Base-by-base conservation (phyloP, 495 filamentous ascomycete genomes). In the Penicillium parvum region DNA sequence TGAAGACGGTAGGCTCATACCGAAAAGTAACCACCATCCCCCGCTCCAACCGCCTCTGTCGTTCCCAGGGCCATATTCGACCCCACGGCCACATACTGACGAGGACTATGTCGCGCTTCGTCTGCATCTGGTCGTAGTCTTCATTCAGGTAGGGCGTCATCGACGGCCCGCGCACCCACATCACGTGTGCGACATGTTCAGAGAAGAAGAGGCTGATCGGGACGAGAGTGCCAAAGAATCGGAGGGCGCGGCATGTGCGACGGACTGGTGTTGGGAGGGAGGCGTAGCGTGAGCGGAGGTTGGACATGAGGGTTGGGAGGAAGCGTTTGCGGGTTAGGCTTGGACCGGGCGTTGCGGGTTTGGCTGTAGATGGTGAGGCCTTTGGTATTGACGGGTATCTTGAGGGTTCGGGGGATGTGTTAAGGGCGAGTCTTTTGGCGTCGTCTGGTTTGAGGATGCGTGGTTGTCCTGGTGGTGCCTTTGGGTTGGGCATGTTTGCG, bases 141-240 rank as follows among this genome's bases (percentile, higher is more conserved):
- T 79, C 69, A 47, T 89, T 89, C 8, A 91, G 55, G 60, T 78
- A 84, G 0, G 86, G 86, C 40, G 83, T 86, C 86, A 91, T 91
- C 11, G 80, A 85, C 15, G 78, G 68, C 3, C 86, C 86, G 19
- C 64, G 69, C 49, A 89, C 79, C 65, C 72, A 72, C 52, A 80
- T 79, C 19, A 84, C 48, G 46, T 82, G 71, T 35, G 74, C 70
- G 37, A 87, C 68, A 52, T 84, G 70, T 33, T 74, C 69, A 36
- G 80, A 77, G 65, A 87, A 76, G 65, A 79, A 82, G 30, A 83
- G 71, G 17, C 76, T 58, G 19, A 84, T 75, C 1, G 84, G 84
- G 19, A 86, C 52, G 63, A 81, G 72, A 21, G 82, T 77, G 19
- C 72, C 71, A 46, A 80, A 66, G 43, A 72, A 58, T 52, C 82